These are phyloP conservation scores for Suillus lakei DNA, from an alignment of 768 basidiomycete species.

Conservation along the genomic window DNA sequence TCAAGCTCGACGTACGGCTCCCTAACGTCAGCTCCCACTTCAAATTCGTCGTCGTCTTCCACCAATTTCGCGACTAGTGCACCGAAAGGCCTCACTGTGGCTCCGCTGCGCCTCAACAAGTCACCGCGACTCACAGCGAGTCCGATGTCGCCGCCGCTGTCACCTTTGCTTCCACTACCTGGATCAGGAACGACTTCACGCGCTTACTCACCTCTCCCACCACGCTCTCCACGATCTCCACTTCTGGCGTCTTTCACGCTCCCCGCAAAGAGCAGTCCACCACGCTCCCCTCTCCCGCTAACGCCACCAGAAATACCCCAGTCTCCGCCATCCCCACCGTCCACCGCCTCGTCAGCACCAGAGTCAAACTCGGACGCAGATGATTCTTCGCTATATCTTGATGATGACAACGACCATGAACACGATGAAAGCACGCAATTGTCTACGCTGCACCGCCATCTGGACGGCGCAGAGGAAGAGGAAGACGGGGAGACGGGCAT, in stretches of 20 bases:
- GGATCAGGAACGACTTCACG: conserved; percentile 17
- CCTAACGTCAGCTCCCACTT: conserved; percentile 15
- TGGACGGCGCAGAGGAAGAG: conserved; percentile 29
- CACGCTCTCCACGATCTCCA: conserved; percentile 28
- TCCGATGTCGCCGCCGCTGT: conserved; percentile 18
- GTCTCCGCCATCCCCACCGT: conserved; percentile 17
- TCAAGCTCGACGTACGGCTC: conserved; percentile 22
- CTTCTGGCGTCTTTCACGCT: conserved; percentile 15
- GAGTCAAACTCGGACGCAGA: conserved; percentile 1
- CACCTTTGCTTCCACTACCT: conserved; percentile 14
- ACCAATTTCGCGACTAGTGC: neutral
- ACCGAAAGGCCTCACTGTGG: conserved; percentile 18
- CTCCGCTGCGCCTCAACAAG: conserved; percentile 33
- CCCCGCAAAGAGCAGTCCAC: conserved; percentile 3
- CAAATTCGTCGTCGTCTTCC: neutral
- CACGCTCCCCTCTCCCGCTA: conserved; percentile 12
- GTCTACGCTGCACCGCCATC: conserved; percentile 25
- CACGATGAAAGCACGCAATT: conserved; percentile 26
- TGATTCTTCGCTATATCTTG: conserved; percentile 3
- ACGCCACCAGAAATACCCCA: conserved; percentile 10
- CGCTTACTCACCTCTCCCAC: conserved; percentile 29
- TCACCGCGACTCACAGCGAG: conserved; percentile 25
- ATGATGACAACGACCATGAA: conserved; percentile 10
- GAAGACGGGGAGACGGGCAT: conserved; percentile 72
- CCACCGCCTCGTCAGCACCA: conserved; percentile 2